These are phyloP conservation scores for Chenopodium album DNA, from an alignment of 148 eudicot species.

Conservation along the genomic window DNA sequence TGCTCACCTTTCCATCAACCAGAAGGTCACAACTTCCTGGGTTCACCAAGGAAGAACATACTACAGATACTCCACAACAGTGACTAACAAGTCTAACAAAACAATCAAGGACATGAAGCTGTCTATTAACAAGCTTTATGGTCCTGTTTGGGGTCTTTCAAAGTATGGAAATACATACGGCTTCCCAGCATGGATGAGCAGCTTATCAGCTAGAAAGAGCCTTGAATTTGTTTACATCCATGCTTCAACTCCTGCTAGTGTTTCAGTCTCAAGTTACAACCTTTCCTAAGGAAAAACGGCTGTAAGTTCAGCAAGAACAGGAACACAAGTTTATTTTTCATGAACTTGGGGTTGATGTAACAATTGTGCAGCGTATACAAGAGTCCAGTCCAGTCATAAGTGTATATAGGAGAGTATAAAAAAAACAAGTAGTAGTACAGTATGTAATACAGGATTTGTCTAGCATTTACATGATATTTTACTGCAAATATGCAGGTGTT, in stretches of 20 bases:
- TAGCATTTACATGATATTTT: no score
- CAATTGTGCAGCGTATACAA: slow-evolving; percentile 61
- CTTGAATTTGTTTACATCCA: slow-evolving; percentile 89
- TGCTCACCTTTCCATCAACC: slow-evolving; percentile 46
- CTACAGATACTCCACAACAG: slow-evolving; percentile 68
- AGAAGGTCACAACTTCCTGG: slow-evolving; percentile 74
- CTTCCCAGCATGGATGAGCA: slow-evolving; percentile 74
- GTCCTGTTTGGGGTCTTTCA: slow-evolving; percentile 86
- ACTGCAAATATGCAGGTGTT: no score
- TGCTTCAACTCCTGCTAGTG: slow-evolving; percentile 53
- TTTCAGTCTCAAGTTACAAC: slow-evolving; percentile 66
- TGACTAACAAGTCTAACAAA: slow-evolving; percentile 81
- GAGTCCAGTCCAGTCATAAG: slow-evolving; percentile 19
- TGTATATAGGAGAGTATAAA: no score
- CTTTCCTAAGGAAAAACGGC: slow-evolving; percentile 35
- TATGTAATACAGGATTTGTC: no score
- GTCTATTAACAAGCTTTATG: slow-evolving; percentile 63
- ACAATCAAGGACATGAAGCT: slow-evolving; percentile 60
- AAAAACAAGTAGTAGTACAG: no score
- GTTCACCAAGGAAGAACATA: slow-evolving; percentile 55
- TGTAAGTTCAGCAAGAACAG: not conserved
- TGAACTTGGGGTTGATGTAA: slow-evolving; percentile 28
- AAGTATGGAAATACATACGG: slow-evolving; percentile 52
- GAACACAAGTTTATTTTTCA: slow-evolving; percentile 27
- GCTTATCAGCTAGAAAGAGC: slow-evolving; percentile 74